These are phyloP conservation scores for Erodium maritimum DNA, from an alignment of 345 rosid genomes.

Conservation along the genomic window DNA sequence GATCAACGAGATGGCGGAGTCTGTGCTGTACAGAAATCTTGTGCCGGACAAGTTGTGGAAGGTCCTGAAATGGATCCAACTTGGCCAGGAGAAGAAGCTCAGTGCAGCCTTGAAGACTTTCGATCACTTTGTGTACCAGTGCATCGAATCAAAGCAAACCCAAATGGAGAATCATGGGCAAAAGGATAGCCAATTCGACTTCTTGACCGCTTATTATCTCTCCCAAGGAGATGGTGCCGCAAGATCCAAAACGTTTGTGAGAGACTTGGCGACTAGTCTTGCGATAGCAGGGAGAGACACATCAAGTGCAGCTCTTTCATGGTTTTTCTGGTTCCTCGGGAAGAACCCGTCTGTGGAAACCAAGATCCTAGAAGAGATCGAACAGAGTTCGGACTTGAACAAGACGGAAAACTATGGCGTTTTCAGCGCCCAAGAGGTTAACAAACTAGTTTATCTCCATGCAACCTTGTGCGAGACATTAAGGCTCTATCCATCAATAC, in stretches of 20 bases:
- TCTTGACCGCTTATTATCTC: not conserved
- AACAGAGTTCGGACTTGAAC: not conserved
- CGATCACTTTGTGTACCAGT: not conserved
- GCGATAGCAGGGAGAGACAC: conserved; percentile 2
- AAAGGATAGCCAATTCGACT: not conserved
- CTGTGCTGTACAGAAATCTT: not conserved
- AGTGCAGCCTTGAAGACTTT: not conserved
- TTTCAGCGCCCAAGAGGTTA: not conserved
- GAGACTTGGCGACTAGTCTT: conserved; percentile 4
- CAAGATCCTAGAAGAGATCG: conserved; percentile 4
- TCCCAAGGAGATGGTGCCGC: not conserved
- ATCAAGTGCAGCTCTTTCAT: not conserved
- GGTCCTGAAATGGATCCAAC: conserved; percentile 4
- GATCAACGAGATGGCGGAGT: not conserved
- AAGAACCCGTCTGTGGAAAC: not conserved
- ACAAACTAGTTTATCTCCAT: conserved; percentile 9
- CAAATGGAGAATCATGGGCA: not conserved
- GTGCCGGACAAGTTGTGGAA: conserved; percentile 4
- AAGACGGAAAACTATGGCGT: not conserved
- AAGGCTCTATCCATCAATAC: no score
- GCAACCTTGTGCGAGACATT: no score
- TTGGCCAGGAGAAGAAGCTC: conserved; percentile 7
- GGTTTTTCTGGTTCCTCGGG: conserved; percentile 8
- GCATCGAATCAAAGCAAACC: not conserved
- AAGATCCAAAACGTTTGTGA: not conserved